Evolutionary conservation across 2,329 filamentous ascomycete species (phyloP).

Genomic region (Paraconiothyrium brasiliense): DNA sequence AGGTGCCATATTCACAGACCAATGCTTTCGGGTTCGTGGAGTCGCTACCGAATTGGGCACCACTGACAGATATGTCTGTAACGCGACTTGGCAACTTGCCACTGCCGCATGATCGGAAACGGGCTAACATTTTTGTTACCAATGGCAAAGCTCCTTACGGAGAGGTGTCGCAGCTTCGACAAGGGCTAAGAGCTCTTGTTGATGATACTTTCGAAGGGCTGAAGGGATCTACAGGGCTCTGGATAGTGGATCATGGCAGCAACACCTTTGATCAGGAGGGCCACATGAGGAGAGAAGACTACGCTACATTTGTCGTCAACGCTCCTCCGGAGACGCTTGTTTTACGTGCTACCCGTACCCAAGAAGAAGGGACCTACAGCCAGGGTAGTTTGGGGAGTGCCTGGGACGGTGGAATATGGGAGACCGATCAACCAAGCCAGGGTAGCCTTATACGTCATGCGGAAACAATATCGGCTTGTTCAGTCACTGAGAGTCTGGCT

Average conservation of each 20-base stretch:
- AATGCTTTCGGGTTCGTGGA: slow-evolving; percentile 60
- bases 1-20: slow-evolving; percentile 62
- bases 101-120: slow-evolving; percentile 30
- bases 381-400: slow-evolving; percentile 20
- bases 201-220: slow-evolving; percentile 41
- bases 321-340: slow-evolving; percentile 43
- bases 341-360: slow-evolving; percentile 37
- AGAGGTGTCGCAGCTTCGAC: slow-evolving; percentile 54
- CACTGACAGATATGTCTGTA: slow-evolving; percentile 59
- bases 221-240: slow-evolving; percentile 48
- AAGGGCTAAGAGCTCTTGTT: slow-evolving; percentile 52
- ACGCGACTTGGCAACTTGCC: slow-evolving; percentile 36
- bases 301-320: slow-evolving; percentile 50
- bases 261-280: slow-evolving; percentile 39
- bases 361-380: slow-evolving; percentile 27
- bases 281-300: slow-evolving; percentile 37
- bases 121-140: slow-evolving; percentile 49
- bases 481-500: slow-evolving; percentile 29
- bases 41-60: slow-evolving; percentile 69
- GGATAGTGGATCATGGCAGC: slow-evolving; percentile 46
- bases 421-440: slow-evolving; percentile 29
- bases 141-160: slow-evolving; percentile 57
- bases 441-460: slow-evolving; percentile 38
- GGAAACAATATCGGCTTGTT: slow-evolving; percentile 45
- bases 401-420: slow-evolving; percentile 28